Evolutionary conservation across 2,329 filamentous ascomycete genomes (phyloP), one percentile per base, ranked within the genome.

Genomic region (Stagonosporopsis vannaccii): DNA sequence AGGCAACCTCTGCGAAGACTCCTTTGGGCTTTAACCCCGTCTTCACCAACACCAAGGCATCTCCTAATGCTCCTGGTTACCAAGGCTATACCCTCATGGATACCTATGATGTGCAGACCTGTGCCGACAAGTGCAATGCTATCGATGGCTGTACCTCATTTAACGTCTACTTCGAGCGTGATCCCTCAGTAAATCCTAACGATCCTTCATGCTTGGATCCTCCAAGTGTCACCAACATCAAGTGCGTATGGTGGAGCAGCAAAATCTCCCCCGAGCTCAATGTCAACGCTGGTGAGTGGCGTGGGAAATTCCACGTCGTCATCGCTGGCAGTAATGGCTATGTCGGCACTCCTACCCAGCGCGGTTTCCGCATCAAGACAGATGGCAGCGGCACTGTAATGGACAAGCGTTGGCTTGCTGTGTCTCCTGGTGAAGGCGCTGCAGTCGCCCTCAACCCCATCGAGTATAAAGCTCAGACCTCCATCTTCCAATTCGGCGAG

Each of bases 211-310:
- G 68, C 52, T 30, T 52, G 2, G 56, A 66, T 20, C 60, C 66
- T 15, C 20, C 52, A 4, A 62, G 43, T 35, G 62, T 61, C 9
- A 68, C 64, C 20, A 30, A 66, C 26, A 71, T 72, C 61, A 73
- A 72, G 50, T 74, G 72, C 43, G 64, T 66, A 7, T 61, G 71
- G 42, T 64, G 66, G 56, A 47, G 44, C 17, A 48, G 58, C 42
- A 60, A 61, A 8, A 65, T 74, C 23, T 58, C 36, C 28, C 19
- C 51, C 12, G 48, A 45, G 4, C 65, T 65, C 17, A 66, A 67
- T 19, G 58, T 60, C 35, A 73, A 73, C 51, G 45, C 56, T 6
- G 72, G 70, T 6, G 64, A 72, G 33, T 65, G 51, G 15, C 58
- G 61, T 7, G 42, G 58, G n/a, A 30, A 55, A 5, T 70, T 70